These are phyloP conservation scores for Didymella glomerata DNA, from an alignment of 2,329 filamentous ascomycete genomes.

Conservation along the genomic window DNA sequence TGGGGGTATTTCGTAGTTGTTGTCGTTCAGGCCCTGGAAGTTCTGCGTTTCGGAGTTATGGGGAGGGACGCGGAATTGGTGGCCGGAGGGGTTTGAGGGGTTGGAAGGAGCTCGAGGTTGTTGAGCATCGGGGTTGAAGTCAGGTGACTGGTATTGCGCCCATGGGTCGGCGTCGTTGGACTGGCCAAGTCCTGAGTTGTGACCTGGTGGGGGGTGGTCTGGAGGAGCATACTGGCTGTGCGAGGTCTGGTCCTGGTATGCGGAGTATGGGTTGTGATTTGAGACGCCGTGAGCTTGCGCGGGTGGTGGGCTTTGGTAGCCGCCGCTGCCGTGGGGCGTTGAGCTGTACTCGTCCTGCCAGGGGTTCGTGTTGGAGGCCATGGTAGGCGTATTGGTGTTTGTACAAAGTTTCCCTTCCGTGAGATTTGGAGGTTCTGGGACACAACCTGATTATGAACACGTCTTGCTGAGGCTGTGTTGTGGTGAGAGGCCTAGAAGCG, in stretches of 20 bases:
- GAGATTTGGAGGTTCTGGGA: not conserved
- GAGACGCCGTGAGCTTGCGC: slow-evolving; percentile 18
- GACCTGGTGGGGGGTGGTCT: slow-evolving; percentile 16
- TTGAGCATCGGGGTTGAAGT: slow-evolving; percentile 18
- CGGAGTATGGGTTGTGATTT: slow-evolving; percentile 35
- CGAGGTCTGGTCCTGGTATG: slow-evolving; percentile 31
- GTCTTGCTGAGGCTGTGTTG: slow-evolving; percentile 27
- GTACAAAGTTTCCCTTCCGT: not conserved
- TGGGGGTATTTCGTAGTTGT: slow-evolving; percentile 31
- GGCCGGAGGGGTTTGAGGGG: slow-evolving; percentile 11
- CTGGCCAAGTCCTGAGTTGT: slow-evolving; percentile 5
- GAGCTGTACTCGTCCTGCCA: slow-evolving; percentile 34
- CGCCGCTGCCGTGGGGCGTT: slow-evolving; percentile 17
- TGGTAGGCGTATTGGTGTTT: slow-evolving; percentile 3
- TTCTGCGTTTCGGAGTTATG: slow-evolving; percentile 20
- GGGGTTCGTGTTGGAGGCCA: slow-evolving; percentile 34
- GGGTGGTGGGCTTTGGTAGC: slow-evolving; percentile 25
- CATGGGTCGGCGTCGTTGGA: slow-evolving; percentile 18
- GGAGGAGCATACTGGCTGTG: slow-evolving; percentile 14
- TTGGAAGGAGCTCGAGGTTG: slow-evolving; percentile 7
- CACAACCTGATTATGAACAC: slow-evolving; percentile 17
- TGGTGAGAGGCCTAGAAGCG: slow-evolving; percentile 14
- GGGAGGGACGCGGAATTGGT: slow-evolving; percentile 20
- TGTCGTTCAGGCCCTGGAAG: slow-evolving; percentile 22
- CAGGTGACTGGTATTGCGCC: slow-evolving; percentile 22